phyloP scores from a whole-genome alignment of 208 protist species.

The Trypanosoma platydactyli region DNA sequence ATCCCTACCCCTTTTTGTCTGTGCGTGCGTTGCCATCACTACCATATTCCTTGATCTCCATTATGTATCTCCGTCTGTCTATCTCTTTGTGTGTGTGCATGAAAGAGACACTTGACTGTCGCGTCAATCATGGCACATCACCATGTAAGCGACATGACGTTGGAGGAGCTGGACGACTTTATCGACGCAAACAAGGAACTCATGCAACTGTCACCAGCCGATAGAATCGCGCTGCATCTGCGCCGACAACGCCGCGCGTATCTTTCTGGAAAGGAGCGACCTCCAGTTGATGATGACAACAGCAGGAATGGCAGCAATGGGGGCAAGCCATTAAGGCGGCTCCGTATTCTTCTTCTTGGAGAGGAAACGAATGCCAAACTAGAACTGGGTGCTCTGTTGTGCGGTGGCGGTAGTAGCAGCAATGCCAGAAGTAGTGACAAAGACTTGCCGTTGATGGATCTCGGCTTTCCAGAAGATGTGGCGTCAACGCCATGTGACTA shows the following conservation, averaged over 20 bases:
- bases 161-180: slow-evolving; percentile 23
- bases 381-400: slow-evolving; percentile 11
- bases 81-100: slow-evolving; percentile 13
- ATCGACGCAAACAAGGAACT: slow-evolving; percentile 5
- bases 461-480: slow-evolving; percentile 1
- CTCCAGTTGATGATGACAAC: not conserved
- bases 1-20: no score
- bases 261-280: slow-evolving; percentile 16
- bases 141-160: slow-evolving; percentile 20
- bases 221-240: slow-evolving; percentile 44
- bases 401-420: not conserved
- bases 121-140: slow-evolving; percentile 20
- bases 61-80: slow-evolving; percentile 7
- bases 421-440: no score
- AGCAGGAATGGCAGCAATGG: not conserved
- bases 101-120: not conserved
- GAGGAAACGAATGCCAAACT: slow-evolving; percentile 25
- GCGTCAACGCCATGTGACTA: not conserved
- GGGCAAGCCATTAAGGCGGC: not conserved
- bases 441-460: not conserved
- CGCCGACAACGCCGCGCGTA: slow-evolving; percentile 38
- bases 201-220: slow-evolving; percentile 27
- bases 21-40: no score
- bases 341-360: slow-evolving; percentile 31
- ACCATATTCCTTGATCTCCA: not conserved